phyloP scores from a whole-genome alignment of 1,139 yeast genomes.

The Yamadazyma kanchanaburiensis region DNA sequence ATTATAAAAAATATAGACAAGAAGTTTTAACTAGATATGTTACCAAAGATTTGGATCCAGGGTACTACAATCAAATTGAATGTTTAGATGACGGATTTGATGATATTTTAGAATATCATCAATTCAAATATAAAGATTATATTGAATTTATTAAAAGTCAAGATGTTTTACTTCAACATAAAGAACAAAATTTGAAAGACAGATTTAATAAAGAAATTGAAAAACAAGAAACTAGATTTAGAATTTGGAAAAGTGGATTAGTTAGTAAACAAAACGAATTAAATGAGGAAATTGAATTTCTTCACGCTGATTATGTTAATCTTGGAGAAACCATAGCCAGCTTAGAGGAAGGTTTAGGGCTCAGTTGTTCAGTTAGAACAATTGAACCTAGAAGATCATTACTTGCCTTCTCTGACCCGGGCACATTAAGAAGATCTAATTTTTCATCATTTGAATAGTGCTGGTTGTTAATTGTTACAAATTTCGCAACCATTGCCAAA shows the following conservation, averaged over 20 bases:
- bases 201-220: conserved; percentile 47
- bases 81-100: conserved; percentile 7
- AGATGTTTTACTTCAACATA: conserved; percentile 47
- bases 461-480: too few relatives aligned
- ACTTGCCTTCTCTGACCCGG: too few relatives aligned
- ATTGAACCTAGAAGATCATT: too few relatives aligned
- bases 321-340: conserved; percentile 26
- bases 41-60: background rate
- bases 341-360: conserved; percentile 8
- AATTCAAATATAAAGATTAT: conserved; percentile 30
- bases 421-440: too few relatives aligned
- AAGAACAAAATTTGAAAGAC: conserved; percentile 39
- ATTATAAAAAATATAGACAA: conserved; percentile 53
- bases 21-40: conserved; percentile 38
- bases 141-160: conserved; percentile 39
- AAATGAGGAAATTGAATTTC: conserved; percentile 52
- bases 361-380: too few relatives aligned
- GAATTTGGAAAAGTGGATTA: conserved; percentile 62
- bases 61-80: background rate
- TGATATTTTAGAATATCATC: conserved; percentile 26
- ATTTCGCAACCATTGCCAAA: conserved; percentile 6
- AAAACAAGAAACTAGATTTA: conserved; percentile 58
- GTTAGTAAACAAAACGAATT: conserved; percentile 52
- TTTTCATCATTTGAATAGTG: too few relatives aligned
- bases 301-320: conserved; percentile 31